Conservation (phyloP, 257 asterid species). For the Orobanche coerulescens region DNA sequence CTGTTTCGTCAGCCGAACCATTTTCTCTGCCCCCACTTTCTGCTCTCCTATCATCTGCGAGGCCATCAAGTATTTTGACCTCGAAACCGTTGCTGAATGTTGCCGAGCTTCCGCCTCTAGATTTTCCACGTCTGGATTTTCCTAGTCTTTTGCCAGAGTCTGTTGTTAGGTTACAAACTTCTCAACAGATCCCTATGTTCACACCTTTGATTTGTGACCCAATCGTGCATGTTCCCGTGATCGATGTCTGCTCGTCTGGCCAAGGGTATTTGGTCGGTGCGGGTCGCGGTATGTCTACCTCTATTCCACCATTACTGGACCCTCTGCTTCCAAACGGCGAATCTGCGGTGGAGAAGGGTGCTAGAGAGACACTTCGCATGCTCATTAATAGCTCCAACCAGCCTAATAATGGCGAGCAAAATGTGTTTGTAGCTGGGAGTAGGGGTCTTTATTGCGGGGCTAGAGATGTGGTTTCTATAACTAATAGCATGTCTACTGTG, state of each 20-base stretch:
- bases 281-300: slow-evolving; percentile 54
- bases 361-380: slow-evolving; percentile 88
- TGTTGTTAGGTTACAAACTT: slow-evolving; percentile 38
- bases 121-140: slow-evolving; percentile 61
- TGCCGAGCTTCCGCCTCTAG: slow-evolving; percentile 41
- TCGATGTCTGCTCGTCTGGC: slow-evolving; percentile 83
- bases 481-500: slow-evolving; percentile 33
- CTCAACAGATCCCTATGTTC: slow-evolving; percentile 75
- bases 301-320: slow-evolving; percentile 47
- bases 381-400: slow-evolving; percentile 70
- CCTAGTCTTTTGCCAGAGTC: slow-evolving; percentile 63
- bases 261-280: slow-evolving; percentile 87
- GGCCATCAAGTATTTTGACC: slow-evolving; percentile 38
- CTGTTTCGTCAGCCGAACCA: slow-evolving; percentile 41
- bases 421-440: slow-evolving; percentile 46
- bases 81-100: slow-evolving; percentile 37
- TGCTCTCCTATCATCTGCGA: slow-evolving; percentile 43
- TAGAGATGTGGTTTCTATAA: slow-evolving; percentile 35
- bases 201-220: slow-evolving; percentile 85
- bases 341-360: slow-evolving; percentile 59
- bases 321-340: slow-evolving; percentile 55
- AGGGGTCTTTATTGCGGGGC: slow-evolving; percentile 64
- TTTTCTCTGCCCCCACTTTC: slow-evolving; percentile 55
- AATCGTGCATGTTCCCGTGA: slow-evolving; percentile 83
- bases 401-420: slow-evolving; percentile 37